These are phyloP conservation scores for Phytophthora pseudosyringae DNA, from an alignment of 352 stramenopile species.

Conservation along the genomic window DNA sequence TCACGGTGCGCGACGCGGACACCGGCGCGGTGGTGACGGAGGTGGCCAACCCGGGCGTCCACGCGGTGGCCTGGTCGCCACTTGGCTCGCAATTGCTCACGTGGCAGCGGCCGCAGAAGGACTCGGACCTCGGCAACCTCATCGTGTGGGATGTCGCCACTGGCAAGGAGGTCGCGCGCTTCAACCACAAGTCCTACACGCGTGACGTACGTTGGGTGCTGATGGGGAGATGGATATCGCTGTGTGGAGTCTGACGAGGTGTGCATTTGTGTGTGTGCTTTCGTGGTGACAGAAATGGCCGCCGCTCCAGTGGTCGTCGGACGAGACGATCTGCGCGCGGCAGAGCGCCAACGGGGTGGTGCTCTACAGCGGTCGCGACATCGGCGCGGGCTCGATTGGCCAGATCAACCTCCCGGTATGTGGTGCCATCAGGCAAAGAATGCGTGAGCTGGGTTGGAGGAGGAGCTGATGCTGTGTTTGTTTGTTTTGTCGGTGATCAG, in stretches of 20 bases:
- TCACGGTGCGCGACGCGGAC: conserved; percentile 73
- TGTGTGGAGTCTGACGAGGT: conserved; percentile 7
- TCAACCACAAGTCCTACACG: conserved; percentile 89
- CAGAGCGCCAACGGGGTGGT: conserved; percentile 80
- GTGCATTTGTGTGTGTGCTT: not conserved
- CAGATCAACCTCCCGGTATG: conserved; percentile 78
- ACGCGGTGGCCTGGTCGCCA: conserved; percentile 83
- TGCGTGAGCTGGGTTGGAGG: not conserved
- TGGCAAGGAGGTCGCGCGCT: conserved; percentile 68
- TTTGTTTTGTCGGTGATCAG: conserved; percentile 37
- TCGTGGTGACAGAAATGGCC: conserved; percentile 77
- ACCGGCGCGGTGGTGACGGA: conserved; percentile 64
- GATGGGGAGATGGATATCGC: not conserved
- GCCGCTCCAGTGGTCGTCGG: conserved; percentile 90
- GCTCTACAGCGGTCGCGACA: conserved; percentile 77
- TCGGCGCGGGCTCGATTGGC: conserved; percentile 62
- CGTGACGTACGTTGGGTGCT: conserved; percentile 59
- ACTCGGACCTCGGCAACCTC: conserved; percentile 75
- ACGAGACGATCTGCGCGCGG: conserved; percentile 87
- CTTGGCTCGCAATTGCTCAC: conserved; percentile 85
- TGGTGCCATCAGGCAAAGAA: not conserved
- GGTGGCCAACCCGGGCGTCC: conserved; percentile 76
- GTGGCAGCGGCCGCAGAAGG: conserved; percentile 88
- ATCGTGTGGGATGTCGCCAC: conserved; percentile 79
- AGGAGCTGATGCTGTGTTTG: conserved; percentile 10